Conservation (phyloP, 2,329 filamentous ascomycete species). For the Aspergillus japonicus region DNA sequence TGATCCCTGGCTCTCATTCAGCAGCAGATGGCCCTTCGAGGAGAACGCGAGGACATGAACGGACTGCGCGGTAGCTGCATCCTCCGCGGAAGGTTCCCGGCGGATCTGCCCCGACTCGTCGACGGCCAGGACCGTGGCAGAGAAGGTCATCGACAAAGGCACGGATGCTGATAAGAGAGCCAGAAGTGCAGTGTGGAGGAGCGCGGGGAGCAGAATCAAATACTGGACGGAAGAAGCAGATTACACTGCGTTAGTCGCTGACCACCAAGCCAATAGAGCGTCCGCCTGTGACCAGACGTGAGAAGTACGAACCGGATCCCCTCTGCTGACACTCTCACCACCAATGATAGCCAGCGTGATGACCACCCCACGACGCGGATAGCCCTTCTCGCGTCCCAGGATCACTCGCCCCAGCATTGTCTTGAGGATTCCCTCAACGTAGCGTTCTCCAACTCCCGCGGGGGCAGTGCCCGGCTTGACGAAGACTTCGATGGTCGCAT, state of each 20-base stretch:
- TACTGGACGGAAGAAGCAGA: slow-evolving; percentile 53
- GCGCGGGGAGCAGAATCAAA: slow-evolving; percentile 73
- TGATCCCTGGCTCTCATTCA: slow-evolving; percentile 77
- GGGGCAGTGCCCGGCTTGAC: slow-evolving; percentile 82
- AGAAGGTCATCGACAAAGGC: slow-evolving; percentile 71
- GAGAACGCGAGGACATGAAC: slow-evolving; percentile 82
- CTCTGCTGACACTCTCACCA: slow-evolving; percentile 35
- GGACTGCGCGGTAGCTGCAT: slow-evolving; percentile 64
- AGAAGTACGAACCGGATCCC: slow-evolving; percentile 37
- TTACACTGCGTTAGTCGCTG: slow-evolving; percentile 10
- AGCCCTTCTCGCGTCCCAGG: slow-evolving; percentile 43
- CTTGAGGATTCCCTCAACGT: slow-evolving; percentile 64
- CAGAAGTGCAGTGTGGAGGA: slow-evolving; percentile 76
- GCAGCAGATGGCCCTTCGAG: slow-evolving; percentile 67
- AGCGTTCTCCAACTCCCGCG: slow-evolving; percentile 78
- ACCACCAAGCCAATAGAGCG: not conserved
- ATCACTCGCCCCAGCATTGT: slow-evolving; percentile 39
- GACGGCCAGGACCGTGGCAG: slow-evolving; percentile 64
- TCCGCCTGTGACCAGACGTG: not conserved
- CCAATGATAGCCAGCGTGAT: slow-evolving; percentile 44
- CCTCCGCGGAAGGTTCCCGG: slow-evolving; percentile 61
- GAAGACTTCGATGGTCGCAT: slow-evolving; percentile 85
- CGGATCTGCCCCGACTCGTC: slow-evolving; percentile 46
- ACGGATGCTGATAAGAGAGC: slow-evolving; percentile 79
- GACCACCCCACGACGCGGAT: slow-evolving; percentile 44